Evolutionary conservation across 306 rosid genomes (phyloP).

Genomic region (Dalbergia cultrata): DNA sequence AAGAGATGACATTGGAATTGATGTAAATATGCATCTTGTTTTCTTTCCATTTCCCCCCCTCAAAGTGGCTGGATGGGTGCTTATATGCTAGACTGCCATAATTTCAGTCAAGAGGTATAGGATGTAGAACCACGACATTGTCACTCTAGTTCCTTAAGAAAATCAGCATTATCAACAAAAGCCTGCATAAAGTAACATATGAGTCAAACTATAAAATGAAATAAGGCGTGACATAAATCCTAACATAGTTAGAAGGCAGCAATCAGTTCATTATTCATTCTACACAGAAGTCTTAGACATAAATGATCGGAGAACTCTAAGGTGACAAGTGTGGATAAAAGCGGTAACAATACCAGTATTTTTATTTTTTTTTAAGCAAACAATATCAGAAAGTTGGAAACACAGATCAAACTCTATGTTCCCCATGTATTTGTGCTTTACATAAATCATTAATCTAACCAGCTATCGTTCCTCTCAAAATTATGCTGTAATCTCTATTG

Average conservation of each 20-base stretch:
- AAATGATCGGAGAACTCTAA: slow-evolving; percentile 7
- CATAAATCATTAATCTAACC: no score
- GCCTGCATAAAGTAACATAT: slow-evolving; percentile 54
- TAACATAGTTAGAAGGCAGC: slow-evolving; percentile 5
- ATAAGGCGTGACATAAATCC: neutral
- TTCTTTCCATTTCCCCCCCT: neutral
- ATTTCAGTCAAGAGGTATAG: slow-evolving; percentile 45
- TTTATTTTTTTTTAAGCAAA: neutral
- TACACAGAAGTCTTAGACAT: neutral
- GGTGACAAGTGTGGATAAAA: neutral
- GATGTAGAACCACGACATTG: slow-evolving; percentile 32
- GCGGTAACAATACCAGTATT: neutral
- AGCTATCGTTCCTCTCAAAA: no score
- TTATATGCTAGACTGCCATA: slow-evolving; percentile 34
- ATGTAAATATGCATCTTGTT: slow-evolving; percentile 40
- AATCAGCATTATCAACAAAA: slow-evolving; percentile 74
- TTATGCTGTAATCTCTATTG: no score
- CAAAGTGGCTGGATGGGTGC: slow-evolving; percentile 33
- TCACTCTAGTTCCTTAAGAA: slow-evolving; percentile 75
- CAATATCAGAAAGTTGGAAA: neutral
- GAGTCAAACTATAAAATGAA: slow-evolving; percentile 20
- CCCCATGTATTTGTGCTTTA: no score
- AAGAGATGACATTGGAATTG: slow-evolving; percentile 29
- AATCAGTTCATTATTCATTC: neutral
- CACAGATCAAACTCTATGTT: neutral